Evolutionary conservation across 2,329 filamentous ascomycete species (phyloP), one percentile per base, ranked within the genome.

Genomic region (Pseudonectria buxi): DNA sequence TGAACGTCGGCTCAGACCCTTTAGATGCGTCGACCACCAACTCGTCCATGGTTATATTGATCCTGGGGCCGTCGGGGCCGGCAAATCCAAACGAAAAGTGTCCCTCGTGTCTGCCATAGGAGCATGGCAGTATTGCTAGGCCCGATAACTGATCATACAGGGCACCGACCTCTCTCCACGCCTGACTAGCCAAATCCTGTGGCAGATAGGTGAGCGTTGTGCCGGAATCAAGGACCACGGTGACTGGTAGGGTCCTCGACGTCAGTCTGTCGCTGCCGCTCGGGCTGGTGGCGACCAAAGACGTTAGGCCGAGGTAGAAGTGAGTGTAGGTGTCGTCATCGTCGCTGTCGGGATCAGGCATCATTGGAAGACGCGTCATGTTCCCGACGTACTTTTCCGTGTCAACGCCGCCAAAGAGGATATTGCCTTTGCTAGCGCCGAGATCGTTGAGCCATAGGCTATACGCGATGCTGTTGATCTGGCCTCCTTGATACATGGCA

Each of bases 401-500:
- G 55, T 90, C 84, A 39, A 89, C 77, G n/a, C 83, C 86, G 26
- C 86, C 86, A 47, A 90, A 92, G 2, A 90, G 65, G 40, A 90
- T 81, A 47, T 67, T 81, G 25, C 86, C 86, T 2, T 72, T 79
- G 40, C 70, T 78, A 1, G 83, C 61, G 39, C 67, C 67, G 9
- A 74, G 56, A 35, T 77, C 72, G 45, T 77, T 76, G 36, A 77
- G 63, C 80, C 81, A 86, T 14, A 88, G 59, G 39, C 81, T 86
- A 60, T 85, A 87, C 3, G 82, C 81, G 27, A 77, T 73, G 10
- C 72, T 74, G 42, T 76, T 76, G 57, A 85, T 85, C 34, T 76
- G 53, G 13, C 75, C 77, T 38, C 80, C 67, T 28, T 78, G 60
- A 27, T 76, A 67, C 63, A 92, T 71, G 36, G 74, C 66, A 41